A percentile compares a stretch with the other conserved stretches of the same genome.
Conservation (phyloP, 1,139 yeast genomes). For the Arxiozyma heterogenica region DNA sequence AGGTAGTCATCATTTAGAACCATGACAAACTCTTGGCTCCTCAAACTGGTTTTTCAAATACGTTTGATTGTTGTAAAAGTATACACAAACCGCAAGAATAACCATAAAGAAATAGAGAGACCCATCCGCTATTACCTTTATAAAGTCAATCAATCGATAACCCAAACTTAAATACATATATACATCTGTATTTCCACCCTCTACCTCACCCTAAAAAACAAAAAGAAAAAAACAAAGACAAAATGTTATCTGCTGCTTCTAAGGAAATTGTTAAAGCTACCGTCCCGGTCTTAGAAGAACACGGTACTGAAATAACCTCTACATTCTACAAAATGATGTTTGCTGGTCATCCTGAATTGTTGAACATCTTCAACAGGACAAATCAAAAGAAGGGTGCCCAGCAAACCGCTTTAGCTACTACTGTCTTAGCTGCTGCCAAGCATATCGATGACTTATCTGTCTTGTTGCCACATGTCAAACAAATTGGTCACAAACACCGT, state of each 20-base stretch:
- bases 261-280: conserved; percentile 42
- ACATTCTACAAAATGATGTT: conserved; percentile 51
- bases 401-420: conserved; percentile 56
- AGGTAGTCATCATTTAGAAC: too few species aligned
- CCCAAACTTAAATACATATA: too few species aligned
- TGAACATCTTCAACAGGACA: conserved; percentile 49
- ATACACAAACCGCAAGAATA: neutral
- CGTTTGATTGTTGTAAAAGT: neutral
- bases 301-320: conserved; percentile 48
- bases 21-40: too few species aligned
- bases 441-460: conserved; percentile 53
- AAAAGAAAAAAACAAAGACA: neutral
- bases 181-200: neutral
- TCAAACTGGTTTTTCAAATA: too few species aligned
- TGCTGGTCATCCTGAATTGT: conserved; percentile 43
- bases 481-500: conserved; percentile 57
- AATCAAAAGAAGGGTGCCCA: conserved; percentile 51
- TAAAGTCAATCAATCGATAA: too few species aligned
- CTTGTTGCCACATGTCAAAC: conserved; percentile 45
- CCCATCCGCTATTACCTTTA: too few species aligned
- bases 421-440: conserved; percentile 54
- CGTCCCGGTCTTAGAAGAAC: conserved; percentile 48
- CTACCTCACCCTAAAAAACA: neutral
- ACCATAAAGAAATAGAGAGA: neutral
- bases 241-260: conserved; percentile 25